Evolutionary conservation across 768 basidiomycete genomes (phyloP).

Genomic region (Panaeolus papilionaceus): DNA sequence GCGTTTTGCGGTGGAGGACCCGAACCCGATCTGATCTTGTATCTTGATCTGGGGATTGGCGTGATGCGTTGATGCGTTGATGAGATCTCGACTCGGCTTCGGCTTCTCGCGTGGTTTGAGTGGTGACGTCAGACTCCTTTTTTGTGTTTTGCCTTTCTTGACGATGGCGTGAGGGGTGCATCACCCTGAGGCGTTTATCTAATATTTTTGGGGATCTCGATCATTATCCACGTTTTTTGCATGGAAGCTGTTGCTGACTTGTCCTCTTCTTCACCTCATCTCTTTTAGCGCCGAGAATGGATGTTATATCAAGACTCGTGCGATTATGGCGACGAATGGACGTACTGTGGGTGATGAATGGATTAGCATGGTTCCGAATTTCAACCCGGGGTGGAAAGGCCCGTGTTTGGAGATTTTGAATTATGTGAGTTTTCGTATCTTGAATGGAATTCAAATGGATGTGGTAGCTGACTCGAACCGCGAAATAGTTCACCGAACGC

Average conservation of each 20-base stretch:
- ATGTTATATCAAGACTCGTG: constrained; percentile 75
- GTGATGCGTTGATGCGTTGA: constrained; percentile 4
- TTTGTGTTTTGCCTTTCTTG: constrained; percentile 10
- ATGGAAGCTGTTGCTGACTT: neutral
- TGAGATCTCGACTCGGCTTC: neutral
- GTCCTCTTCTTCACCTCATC: too few relatives aligned
- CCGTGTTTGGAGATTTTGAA: constrained; percentile 83
- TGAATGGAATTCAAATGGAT: neutral
- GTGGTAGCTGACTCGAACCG: constrained; percentile 12
- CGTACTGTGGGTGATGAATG: constrained; percentile 47
- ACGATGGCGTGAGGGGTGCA: neutral
- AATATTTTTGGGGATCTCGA: neutral
- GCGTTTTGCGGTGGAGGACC: constrained; percentile 6
- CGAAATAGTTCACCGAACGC: constrained; percentile 81
- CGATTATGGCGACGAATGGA: constrained; percentile 28
- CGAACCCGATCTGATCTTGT: constrained; percentile 2
- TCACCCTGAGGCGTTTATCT: neutral
- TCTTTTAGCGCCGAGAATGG: constrained; percentile 79
- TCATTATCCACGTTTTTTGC: constrained; percentile 11
- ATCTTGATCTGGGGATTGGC: neutral
- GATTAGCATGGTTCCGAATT: constrained; percentile 82
- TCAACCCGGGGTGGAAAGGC: constrained; percentile 82
- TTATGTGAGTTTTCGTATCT: constrained; percentile 63
- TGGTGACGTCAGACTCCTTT: neutral
- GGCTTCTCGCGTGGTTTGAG: neutral